A percentile compares a stretch with the other conserved stretches of the same genome.
Conservation (phyloP, 2,329 filamentous ascomycete genomes). For the Tolypocladium nubicola region DNA sequence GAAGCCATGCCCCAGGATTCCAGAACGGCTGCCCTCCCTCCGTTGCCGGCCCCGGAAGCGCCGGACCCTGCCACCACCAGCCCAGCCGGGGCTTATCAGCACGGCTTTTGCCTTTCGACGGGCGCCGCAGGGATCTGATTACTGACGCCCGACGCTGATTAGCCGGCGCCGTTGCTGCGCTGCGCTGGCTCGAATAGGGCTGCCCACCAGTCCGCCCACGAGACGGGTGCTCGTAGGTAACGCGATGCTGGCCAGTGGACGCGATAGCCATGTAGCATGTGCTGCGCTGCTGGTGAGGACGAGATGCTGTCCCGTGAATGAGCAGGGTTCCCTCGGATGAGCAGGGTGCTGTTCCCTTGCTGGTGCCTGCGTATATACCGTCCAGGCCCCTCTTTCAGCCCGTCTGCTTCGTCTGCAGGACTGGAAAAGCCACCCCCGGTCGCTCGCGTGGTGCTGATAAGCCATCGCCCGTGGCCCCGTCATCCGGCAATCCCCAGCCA, state of each 20-base stretch:
- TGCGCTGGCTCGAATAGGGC: not conserved
- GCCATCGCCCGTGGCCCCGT: not conserved
- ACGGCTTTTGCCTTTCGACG: no score
- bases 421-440: not conserved
- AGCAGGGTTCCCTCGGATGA: no score
- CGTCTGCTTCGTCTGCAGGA: no score
- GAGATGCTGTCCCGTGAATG: no score
- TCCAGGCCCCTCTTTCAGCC: no score
- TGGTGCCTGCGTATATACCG: no score
- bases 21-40: not conserved
- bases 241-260: no score
- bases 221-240: no score
- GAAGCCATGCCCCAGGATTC: slow-evolving; percentile 1
- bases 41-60: not conserved
- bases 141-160: not conserved
- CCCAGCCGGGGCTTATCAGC: not conserved
- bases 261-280: no score
- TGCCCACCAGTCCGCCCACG: not conserved
- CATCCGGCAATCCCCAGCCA: not conserved
- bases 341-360: no score
- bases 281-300: no score
- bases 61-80: not conserved
- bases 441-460: not conserved
- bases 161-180: not conserved
- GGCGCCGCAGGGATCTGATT: not conserved